Conservation (phyloP, 306 rosid genomes). For the Crataegus laevigata region DNA sequence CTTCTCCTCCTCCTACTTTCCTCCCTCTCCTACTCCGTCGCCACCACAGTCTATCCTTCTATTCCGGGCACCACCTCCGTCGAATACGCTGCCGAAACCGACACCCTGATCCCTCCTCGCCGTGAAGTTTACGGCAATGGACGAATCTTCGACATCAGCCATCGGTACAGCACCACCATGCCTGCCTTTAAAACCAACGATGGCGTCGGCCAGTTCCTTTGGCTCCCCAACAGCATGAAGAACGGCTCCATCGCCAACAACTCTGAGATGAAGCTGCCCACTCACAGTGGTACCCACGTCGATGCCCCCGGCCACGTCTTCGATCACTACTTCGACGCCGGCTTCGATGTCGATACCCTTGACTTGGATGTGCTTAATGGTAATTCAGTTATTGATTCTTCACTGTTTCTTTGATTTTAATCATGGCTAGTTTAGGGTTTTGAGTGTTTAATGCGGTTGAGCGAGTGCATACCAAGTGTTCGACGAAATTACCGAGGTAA, state of each 20-base stretch:
- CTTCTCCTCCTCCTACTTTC: constrained; percentile 15
- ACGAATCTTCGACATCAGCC: constrained; percentile 59
- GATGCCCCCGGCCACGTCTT: constrained; percentile 74
- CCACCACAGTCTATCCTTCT: constrained; percentile 44
- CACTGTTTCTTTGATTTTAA: not conserved
- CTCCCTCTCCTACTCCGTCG: constrained; percentile 20
- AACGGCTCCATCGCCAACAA: constrained; percentile 64
- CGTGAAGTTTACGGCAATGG: constrained; percentile 75
- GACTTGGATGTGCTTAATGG: constrained; percentile 74
- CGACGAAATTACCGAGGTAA: not conserved
- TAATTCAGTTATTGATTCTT: constrained; percentile 21
- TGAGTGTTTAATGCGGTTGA: not conserved
- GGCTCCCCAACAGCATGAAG: constrained; percentile 71
- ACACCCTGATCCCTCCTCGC: constrained; percentile 42
- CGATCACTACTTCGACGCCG: constrained; percentile 74
- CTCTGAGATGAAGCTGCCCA: constrained; percentile 52
- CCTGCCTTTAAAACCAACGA: constrained; percentile 55
- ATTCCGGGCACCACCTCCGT: constrained; percentile 36
- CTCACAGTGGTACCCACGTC: constrained; percentile 84
- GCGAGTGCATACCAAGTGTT: not conserved
- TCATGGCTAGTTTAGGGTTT: not conserved
- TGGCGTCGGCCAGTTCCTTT: constrained; percentile 61
- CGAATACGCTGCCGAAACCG: constrained; percentile 11
- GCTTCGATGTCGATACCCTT: constrained; percentile 77
- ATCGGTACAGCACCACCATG: constrained; percentile 39